Conservation (phyloP, 805 yeast species). For the Candida sphagnicola region DNA sequence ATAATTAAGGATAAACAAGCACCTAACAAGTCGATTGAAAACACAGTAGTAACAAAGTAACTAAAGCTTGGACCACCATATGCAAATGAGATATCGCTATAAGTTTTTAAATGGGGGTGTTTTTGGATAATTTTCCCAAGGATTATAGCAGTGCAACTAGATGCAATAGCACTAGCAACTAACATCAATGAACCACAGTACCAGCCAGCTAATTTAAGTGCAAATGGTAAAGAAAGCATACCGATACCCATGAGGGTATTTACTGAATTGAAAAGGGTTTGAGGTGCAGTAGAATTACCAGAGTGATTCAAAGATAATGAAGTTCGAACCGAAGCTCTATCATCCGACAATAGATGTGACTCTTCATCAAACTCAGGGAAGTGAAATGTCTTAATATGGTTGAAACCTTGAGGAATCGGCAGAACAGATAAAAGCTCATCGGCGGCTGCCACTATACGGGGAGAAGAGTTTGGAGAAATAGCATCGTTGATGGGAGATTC, state of each 20-base stretch:
- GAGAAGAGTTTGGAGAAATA: constrained; percentile 20
- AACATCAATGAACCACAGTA: constrained; percentile 44
- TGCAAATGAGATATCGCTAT: constrained; percentile 54
- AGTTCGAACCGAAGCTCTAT: constrained; percentile 4
- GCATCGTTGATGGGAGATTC: constrained; percentile 15
- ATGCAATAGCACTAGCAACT: constrained; percentile 42
- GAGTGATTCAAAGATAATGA: constrained; percentile 8
- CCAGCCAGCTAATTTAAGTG: constrained; percentile 68
- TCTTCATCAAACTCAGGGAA: constrained; percentile 14
- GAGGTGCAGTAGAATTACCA: constrained; percentile 56
- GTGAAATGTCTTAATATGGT: constrained; percentile 14
- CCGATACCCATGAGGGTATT: constrained; percentile 78
- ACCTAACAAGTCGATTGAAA: constrained; percentile 56
- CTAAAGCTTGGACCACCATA: constrained; percentile 47
- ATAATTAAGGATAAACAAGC: constrained; percentile 57
- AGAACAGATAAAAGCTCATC: constrained; percentile 8
- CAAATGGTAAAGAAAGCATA: constrained; percentile 68
- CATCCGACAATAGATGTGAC: constrained; percentile 7
- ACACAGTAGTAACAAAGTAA: constrained; percentile 42
- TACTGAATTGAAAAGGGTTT: constrained; percentile 63
- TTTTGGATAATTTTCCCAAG: constrained; percentile 45
- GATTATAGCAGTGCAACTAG: constrained; percentile 51
- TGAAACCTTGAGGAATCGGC: constrained; percentile 7
- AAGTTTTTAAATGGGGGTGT: constrained; percentile 42
- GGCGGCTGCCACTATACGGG: constrained; percentile 5